phyloP scores from a whole-genome alignment of 495 filamentous ascomycete genomes.

The Wilcoxina mikolae region DNA sequence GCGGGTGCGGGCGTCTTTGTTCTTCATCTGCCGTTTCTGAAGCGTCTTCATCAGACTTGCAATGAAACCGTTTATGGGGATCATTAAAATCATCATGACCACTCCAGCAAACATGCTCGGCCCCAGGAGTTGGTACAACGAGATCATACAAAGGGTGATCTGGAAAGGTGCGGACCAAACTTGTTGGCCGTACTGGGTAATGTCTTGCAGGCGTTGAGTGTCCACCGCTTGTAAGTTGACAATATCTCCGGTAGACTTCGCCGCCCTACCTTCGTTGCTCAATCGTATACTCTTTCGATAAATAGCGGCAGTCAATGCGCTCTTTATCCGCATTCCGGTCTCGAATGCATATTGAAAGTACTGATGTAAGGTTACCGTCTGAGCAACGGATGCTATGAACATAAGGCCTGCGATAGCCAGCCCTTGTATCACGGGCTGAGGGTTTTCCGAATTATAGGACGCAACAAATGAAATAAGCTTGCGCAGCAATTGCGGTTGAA shows the following conservation, averaged over 20 bases:
- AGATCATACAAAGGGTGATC: slow-evolving; percentile 86
- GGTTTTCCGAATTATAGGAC: slow-evolving; percentile 50
- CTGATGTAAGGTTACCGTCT: slow-evolving; percentile 73
- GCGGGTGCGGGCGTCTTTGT: slow-evolving; percentile 86
- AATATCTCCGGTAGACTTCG: slow-evolving; percentile 92
- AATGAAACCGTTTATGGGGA: slow-evolving; percentile 88
- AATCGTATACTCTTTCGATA: slow-evolving; percentile 81
- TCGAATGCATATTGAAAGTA: slow-evolving; percentile 94
- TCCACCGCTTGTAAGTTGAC: slow-evolving; percentile 99
- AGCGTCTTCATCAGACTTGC: slow-evolving; percentile 85
- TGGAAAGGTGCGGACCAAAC: slow-evolving; percentile 95
- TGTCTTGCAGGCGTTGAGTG: slow-evolving; percentile 82
- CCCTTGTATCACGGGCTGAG: slow-evolving; percentile 68
- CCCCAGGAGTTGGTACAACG: slow-evolving; percentile 85
- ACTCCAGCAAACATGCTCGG: slow-evolving; percentile 94
- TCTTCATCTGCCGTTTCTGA: slow-evolving; percentile 96
- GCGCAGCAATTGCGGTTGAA: slow-evolving; percentile 81
- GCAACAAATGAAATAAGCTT: slow-evolving; percentile 73
- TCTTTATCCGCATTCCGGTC: slow-evolving; percentile 92
- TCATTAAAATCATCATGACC: slow-evolving; percentile 92
- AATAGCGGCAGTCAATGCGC: slow-evolving; percentile 72
- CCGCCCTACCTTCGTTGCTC: slow-evolving; percentile 80
- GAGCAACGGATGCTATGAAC: slow-evolving; percentile 73
- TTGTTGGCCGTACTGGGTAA: slow-evolving; percentile 90
- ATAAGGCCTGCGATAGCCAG: slow-evolving; percentile 80